Base-by-base conservation (phyloP, 352 stramenopile genomes). In the Saprolegnia diclina region DNA sequence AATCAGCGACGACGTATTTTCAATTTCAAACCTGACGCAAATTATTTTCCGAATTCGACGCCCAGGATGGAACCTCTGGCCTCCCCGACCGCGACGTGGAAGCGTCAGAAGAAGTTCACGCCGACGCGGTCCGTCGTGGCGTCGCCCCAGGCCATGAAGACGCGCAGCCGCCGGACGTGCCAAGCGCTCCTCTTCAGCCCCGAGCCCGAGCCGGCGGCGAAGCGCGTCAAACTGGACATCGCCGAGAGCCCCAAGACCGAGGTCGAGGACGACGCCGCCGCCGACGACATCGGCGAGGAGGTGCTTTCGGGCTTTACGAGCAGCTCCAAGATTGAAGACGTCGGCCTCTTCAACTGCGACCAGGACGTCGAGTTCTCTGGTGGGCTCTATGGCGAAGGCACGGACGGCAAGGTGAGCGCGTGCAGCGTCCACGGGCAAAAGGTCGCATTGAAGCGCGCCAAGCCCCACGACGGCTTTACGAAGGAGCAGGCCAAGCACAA, bases 291-390 rank as follows among this genome's bases (percentile, higher is more conserved):
- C 22, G 57, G 42, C 16, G 63, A 69, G 45, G 63, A 62, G n/a
- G 48, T 32, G 5, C 22, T 69, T 6, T 7, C n/a, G 19, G 68
- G 64, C 52, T 93, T 94, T 59, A 94, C 85, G 21, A 90, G 81
- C 45, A 91, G 78, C 22, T 94, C 85, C 0, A 77, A 89, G 48
- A 94, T 94, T 56, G 83, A 89, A 65, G 85, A 94, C 50, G 85
- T 94, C 19, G 85, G 85, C 0, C 57, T 94, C 35, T 94, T 94
- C 72, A 94, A 94, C 65, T 94, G 85, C 53, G 81, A 90, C 54
- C 67, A 67, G 7, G 85, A 94, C 44, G 85, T 90, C 22, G 83
- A 94, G 71, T 94, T 88, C 64, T 89, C 85, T 13, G 85, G 85
- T 52, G 83, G 85, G 16, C 76, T 91, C 29, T 94, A 94, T 59